These are phyloP conservation scores for Phytophthora pseudosyringae DNA, from an alignment of 352 stramenopile genomes.

Conservation along the genomic window DNA sequence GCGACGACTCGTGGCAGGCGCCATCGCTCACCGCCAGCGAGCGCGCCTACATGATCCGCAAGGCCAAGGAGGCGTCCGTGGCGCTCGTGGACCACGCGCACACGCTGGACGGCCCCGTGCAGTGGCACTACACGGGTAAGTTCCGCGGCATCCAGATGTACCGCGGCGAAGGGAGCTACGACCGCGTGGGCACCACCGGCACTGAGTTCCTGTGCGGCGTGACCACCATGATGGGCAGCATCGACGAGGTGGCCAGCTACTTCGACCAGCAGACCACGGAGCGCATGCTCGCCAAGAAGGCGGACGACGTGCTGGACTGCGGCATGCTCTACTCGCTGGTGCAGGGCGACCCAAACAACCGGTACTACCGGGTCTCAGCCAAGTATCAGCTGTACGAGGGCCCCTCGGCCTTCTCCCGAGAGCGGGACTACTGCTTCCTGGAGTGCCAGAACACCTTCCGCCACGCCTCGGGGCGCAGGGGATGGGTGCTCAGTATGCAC, in stretches of 20 bases:
- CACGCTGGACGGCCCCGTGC: constrained; percentile 72
- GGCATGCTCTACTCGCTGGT: constrained; percentile 70
- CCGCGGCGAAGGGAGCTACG: constrained; percentile 67
- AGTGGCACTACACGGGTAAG: constrained; percentile 82
- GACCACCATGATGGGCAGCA: constrained; percentile 73
- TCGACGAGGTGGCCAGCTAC: constrained; percentile 70
- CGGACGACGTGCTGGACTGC: constrained; percentile 72
- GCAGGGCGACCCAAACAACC: constrained; percentile 48
- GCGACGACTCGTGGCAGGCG: constrained; percentile 12
- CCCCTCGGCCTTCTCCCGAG: constrained; percentile 58
- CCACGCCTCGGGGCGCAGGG: constrained; percentile 66
- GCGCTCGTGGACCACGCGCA: constrained; percentile 76
- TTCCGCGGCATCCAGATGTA: constrained; percentile 84
- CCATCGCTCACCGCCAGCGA: constrained; percentile 49
- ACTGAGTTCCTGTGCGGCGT: constrained; percentile 79
- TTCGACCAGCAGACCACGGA: constrained; percentile 75
- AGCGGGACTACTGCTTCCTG: constrained; percentile 75
- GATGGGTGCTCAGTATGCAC: constrained; percentile 85
- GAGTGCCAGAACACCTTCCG: constrained; percentile 86
- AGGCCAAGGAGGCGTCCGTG: constrained; percentile 72
- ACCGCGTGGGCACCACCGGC: constrained; percentile 31
- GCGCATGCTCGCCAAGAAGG: constrained; percentile 63
- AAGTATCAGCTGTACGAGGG: constrained; percentile 78
- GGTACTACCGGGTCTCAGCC: constrained; percentile 68
- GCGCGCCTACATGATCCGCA: constrained; percentile 67